Conservation (phyloP, 2,329 filamentous ascomycete species). For the Ciborinia camelliae region DNA sequence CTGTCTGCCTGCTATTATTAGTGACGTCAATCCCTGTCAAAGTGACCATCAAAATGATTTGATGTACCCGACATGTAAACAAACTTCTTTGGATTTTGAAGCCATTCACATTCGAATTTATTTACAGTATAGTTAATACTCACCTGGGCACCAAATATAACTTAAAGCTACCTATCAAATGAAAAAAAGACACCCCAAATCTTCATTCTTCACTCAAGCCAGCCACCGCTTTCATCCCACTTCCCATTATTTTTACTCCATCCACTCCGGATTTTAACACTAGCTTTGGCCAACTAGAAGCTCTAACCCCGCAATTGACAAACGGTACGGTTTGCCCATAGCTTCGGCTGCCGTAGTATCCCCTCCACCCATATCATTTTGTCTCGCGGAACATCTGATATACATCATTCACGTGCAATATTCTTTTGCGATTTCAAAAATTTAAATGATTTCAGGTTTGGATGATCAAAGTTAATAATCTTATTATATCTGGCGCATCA, state of each 20-base stretch:
- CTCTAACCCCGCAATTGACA: slow-evolving; percentile 11
- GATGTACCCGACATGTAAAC: no score
- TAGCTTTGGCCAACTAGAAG: slow-evolving; percentile 8
- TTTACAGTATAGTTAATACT: no score
- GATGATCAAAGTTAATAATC: neutral
- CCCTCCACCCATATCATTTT: neutral
- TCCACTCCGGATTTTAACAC: neutral
- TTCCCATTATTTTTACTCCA: neutral
- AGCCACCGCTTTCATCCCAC: neutral
- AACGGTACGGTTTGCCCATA: neutral
- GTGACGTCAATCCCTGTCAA: slow-evolving; percentile 19
- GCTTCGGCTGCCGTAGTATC: neutral
- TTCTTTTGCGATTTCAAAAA: neutral
- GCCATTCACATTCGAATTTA: neutral
- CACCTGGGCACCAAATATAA: no score
- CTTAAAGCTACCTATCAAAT: no score
- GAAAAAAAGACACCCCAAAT: neutral
- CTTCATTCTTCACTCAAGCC: neutral
- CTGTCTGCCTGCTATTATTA: neutral
- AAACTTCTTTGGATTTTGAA: neutral
- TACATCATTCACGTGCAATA: neutral
- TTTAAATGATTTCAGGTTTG: neutral
- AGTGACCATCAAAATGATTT: no score
- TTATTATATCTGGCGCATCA: neutral
- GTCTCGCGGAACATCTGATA: slow-evolving; percentile 2